Evolutionary conservation across 768 basidiomycete genomes (phyloP), one percentile per base, ranked within the genome.

Genomic region (Erythrobasidium yunnanense): DNA sequence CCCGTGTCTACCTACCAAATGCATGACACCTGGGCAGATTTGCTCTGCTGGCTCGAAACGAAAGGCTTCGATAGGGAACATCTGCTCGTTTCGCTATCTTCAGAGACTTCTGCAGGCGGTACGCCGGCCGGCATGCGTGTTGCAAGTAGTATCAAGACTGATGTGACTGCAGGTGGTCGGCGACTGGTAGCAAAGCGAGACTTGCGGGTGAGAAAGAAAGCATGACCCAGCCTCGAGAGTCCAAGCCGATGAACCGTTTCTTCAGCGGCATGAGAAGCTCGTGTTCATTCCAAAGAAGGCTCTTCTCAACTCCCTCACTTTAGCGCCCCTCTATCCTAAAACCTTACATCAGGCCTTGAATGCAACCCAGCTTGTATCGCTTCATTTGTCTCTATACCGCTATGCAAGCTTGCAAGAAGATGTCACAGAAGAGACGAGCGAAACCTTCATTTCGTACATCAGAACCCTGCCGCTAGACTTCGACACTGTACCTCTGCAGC

Each of bases 391-490:
- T 42, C 77, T 91, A 1, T 80, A 87, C 25, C 8, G 60, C 2
- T 11, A 51, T 23, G 25, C 5, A 18, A 11, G 11, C n/a, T 11
- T 42, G 38, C 49, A 8, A 8, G 11, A 8, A 25, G 11, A 51
- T 25, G 49, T 11, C 49, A 18, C 6, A 6, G 2, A 13, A 7
- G 29, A 22, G 11, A 25, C 2, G 4, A 8, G 18, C 18, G 60
- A 63, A 33, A 49, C 7, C 5, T 63, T 50, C 33, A 52, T 85
- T 27, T 85, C 88, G 1, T 95, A 90, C 74, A 84, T 95, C 50
- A 84, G 85, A 0, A 80, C 84, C 0, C 77, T 96, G 27, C 93
- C 93, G 1, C 74, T 74, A 60, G 76, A 83, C 29, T 92, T 97
- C 74, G 80, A 80, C 45, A 78, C 78, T 25, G 90, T 95, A 77